These are phyloP conservation scores for Borovskyia barvae DNA, from an alignment of 208 protist genomes.

Conservation along the genomic window DNA sequence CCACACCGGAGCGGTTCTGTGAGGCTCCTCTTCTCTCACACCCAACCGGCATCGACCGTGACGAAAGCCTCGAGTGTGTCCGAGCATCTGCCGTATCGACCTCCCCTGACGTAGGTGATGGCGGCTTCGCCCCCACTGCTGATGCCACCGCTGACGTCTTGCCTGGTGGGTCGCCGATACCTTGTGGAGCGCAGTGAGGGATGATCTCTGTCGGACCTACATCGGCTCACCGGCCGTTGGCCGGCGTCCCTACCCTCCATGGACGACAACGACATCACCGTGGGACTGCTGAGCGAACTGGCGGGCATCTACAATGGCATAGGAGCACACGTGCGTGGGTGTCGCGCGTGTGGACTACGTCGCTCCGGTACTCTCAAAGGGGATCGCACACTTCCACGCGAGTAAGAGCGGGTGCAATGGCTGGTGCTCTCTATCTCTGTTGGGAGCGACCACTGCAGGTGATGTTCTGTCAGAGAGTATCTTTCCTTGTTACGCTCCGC, in stretches of 20 bases:
- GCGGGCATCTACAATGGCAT: neutral
- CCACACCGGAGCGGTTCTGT: no score
- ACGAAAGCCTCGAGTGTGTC: no score
- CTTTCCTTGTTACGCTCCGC: no score
- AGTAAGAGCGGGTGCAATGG: no score
- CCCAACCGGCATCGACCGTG: no score
- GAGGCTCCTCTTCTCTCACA: no score
- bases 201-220: constrained; percentile 19
- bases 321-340: constrained; percentile 8
- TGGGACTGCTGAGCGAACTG: constrained; percentile 15
- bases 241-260: neutral
- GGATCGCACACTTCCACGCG: no score
- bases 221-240: constrained; percentile 7
- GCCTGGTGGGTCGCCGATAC: constrained; percentile 10
- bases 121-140: neutral
- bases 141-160: neutral
- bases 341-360: constrained; percentile 3
- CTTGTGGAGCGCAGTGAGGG: constrained; percentile 21
- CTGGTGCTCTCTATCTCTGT: no score
- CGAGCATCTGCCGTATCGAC: no score
- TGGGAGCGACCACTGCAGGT: no score
- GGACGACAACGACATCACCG: neutral
- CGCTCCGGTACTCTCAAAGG: no score
- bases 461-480: no score
- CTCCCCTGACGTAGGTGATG: neutral